Conservation (phyloP, 306 rosid species). For the Castanea mollissima region DNA sequence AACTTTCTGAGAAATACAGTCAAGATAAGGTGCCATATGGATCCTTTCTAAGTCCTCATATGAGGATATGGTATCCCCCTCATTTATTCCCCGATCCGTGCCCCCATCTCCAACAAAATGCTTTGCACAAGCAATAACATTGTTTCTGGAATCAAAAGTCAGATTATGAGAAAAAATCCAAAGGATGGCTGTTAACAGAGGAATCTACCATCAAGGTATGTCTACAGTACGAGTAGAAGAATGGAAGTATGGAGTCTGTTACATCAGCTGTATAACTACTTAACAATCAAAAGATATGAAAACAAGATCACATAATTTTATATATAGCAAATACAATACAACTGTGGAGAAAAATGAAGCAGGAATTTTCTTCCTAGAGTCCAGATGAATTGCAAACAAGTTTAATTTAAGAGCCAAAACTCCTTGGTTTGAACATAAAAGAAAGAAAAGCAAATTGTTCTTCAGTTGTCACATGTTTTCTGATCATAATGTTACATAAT, state of each 20-base stretch:
- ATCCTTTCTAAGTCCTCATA: conserved; percentile 75
- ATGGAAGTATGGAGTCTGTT: neutral
- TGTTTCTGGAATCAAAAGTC: conserved; percentile 54
- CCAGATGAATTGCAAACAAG: neutral
- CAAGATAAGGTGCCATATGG: conserved; percentile 84
- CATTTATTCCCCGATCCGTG: conserved; percentile 72
- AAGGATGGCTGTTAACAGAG: neutral
- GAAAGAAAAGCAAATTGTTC: neutral
- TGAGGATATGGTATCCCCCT: conserved; percentile 67
- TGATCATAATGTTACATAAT: neutral
- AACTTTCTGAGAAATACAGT: conserved; percentile 83
- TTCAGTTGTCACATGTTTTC: neutral
- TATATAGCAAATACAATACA: neutral
- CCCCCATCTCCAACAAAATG: conserved; percentile 98
- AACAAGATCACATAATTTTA: neutral
- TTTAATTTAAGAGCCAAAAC: neutral
- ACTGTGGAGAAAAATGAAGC: neutral
- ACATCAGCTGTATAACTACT: neutral
- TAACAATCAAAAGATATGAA: neutral
- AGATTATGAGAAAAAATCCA: conserved; percentile 7
- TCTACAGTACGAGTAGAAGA: neutral
- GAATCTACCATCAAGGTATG: conserved; percentile 1
- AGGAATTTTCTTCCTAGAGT: neutral
- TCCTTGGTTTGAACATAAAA: neutral
- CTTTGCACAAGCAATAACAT: conserved; percentile 88